Percentiles rank a stretch among this genome's conserved stretches.
Conservation (phyloP, 768 basidiomycete genomes). For the Ramaria sp. region DNA sequence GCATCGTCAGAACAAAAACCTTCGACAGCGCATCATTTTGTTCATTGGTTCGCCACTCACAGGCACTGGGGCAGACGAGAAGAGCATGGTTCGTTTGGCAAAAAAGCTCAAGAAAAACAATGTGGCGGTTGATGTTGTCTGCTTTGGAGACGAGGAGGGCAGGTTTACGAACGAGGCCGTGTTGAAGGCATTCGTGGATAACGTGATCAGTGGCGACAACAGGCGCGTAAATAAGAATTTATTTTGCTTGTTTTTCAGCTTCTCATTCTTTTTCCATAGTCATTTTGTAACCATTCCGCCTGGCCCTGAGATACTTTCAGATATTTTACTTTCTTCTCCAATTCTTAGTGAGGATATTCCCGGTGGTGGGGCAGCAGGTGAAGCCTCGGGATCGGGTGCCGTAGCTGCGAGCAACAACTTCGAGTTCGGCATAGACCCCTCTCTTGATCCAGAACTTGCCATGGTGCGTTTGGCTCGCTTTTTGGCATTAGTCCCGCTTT, state of each 20-base stretch:
- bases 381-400: slow-evolving; percentile 33
- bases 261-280: slow-evolving; percentile 26
- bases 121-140: slow-evolving; percentile 85
- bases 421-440: slow-evolving; percentile 91
- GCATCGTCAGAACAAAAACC: slow-evolving; percentile 97
- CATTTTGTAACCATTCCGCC: slow-evolving; percentile 75
- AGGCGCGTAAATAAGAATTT: slow-evolving; percentile 42
- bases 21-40: slow-evolving; percentile 89
- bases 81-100: slow-evolving; percentile 75
- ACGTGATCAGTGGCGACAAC: slow-evolving; percentile 71
- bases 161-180: slow-evolving; percentile 51
- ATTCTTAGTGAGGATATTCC: slow-evolving; percentile 70
- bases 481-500: not conserved
- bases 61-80: slow-evolving; percentile 59
- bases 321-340: slow-evolving; percentile 67
- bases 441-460: slow-evolving; percentile 90
- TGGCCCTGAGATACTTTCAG: slow-evolving; percentile 68
- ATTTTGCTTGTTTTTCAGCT: not conserved
- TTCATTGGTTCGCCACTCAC: slow-evolving; percentile 84
- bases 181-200: slow-evolving; percentile 75
- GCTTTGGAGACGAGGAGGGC: slow-evolving; percentile 68
- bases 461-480: slow-evolving; percentile 47
- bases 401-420: slow-evolving; percentile 45
- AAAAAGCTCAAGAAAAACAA: slow-evolving; percentile 99
- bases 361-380: slow-evolving; percentile 22